Evolutionary conservation across 139 green algal genomes (phyloP).

Genomic region (Edaphochlamys debaryana): DNA sequence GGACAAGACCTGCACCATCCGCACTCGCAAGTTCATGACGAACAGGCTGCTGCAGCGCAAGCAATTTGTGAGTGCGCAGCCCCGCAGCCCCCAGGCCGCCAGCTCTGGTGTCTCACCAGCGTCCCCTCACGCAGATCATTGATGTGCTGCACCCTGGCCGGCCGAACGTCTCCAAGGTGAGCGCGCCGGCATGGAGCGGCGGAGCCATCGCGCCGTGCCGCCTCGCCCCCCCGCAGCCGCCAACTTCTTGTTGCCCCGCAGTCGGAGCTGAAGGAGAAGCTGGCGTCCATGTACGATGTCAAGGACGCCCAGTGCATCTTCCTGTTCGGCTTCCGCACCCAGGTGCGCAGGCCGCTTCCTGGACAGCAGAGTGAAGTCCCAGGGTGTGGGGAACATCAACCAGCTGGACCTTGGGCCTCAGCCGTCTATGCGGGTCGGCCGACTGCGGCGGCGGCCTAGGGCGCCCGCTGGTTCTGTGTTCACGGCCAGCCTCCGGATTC

Average conservation of each 20-base stretch:
- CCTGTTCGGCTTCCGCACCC: conserved; percentile 97
- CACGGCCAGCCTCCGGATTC: too few species aligned
- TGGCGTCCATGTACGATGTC: conserved; percentile 96
- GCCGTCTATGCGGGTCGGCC: too few species aligned
- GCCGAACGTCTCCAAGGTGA: conserved; percentile 96
- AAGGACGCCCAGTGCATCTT: conserved; percentile 89
- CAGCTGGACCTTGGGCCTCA: too few species aligned
- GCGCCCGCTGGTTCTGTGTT: too few species aligned
- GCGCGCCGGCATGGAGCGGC: neutral
- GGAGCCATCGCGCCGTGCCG: neutral
- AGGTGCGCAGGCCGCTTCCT: conserved; percentile 70
- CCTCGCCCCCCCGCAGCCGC: neutral
- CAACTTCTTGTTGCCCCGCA: conserved; percentile 14
- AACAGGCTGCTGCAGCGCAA: conserved; percentile 91
- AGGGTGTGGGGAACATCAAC: too few species aligned
- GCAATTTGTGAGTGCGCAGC: conserved; percentile 94
- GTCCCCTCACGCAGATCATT: conserved; percentile 87
- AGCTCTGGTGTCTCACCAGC: too few species aligned
- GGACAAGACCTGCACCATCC: conserved; percentile 93
- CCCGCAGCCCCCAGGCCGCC: neutral
- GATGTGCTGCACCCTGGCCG: conserved; percentile 98
- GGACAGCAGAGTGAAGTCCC: too few species aligned
- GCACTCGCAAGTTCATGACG: conserved; percentile 97
- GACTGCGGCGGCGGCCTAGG: too few species aligned
- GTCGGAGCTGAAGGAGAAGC: conserved; percentile 96